phyloP scores from a whole-genome alignment of 148 eudicot species.

The Rhododendron vialii region DNA sequence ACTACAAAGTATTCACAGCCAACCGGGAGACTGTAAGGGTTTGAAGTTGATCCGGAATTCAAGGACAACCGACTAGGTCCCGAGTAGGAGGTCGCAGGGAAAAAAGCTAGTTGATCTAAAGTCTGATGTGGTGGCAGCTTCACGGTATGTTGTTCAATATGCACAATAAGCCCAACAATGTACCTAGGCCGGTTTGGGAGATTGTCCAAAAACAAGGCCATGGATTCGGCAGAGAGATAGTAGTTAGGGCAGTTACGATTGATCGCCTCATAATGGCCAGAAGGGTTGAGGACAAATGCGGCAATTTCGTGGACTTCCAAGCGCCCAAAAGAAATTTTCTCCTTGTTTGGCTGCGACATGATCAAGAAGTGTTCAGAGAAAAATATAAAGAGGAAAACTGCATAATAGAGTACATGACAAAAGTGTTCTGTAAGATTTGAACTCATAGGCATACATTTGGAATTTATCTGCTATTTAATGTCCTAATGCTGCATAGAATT shows the following conservation, averaged over 20 bases:
- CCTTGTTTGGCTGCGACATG: constrained; percentile 74
- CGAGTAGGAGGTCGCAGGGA: constrained; percentile 23
- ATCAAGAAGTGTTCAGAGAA: not conserved
- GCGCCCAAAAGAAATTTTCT: constrained; percentile 79
- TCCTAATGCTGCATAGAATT: no score
- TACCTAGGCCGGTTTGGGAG: constrained; percentile 71
- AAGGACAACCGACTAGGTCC: constrained; percentile 31
- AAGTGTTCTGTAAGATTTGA: not conserved
- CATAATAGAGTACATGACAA: not conserved
- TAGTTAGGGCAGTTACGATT: constrained; percentile 73
- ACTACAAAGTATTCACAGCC: constrained; percentile 88
- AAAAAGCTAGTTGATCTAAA: constrained; percentile 26
- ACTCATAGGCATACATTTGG: no score
- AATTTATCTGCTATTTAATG: no score
- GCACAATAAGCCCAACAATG: constrained; percentile 90
- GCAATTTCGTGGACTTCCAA: constrained; percentile 90
- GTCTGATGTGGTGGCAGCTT: constrained; percentile 25
- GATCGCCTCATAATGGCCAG: constrained; percentile 88
- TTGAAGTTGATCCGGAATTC: constrained; percentile 39
- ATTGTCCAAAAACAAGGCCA: constrained; percentile 80
- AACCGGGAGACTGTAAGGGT: constrained; percentile 61
- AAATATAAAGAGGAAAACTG: not conserved
- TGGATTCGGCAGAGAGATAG: constrained; percentile 84
- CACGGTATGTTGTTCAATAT: constrained; percentile 70
- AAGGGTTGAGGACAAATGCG: constrained; percentile 74